phyloP scores from a whole-genome alignment of 140 eudicot species.

The Senecio squalidus region DNA sequence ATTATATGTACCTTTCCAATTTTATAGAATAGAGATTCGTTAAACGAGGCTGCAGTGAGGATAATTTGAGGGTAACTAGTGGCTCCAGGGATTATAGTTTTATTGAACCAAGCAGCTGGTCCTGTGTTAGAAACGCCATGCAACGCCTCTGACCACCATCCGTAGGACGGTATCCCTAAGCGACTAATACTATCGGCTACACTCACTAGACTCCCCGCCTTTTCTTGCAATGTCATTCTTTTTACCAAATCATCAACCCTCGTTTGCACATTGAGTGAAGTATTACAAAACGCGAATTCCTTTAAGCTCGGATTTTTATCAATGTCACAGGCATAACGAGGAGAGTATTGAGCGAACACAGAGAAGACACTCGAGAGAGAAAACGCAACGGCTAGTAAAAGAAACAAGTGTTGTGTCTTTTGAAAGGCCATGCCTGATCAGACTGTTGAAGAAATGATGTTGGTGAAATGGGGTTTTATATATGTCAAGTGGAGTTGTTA shows the following conservation, averaged over 20 bases:
- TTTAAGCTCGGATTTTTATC: slow-evolving; percentile 13
- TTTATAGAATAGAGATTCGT: slow-evolving; percentile 33
- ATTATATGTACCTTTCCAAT: slow-evolving; percentile 37
- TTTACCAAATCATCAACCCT: slow-evolving; percentile 41
- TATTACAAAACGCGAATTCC: slow-evolving; percentile 32
- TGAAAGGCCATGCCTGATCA: slow-evolving; percentile 15
- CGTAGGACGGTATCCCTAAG: slow-evolving; percentile 48
- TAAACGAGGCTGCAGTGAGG: slow-evolving; percentile 50
- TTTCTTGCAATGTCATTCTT: slow-evolving; percentile 36
- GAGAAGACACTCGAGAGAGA: neutral
- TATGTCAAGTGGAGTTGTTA: neutral
- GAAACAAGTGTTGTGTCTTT: neutral
- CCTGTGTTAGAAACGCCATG: too few species aligned
- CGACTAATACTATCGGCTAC: slow-evolving; percentile 33
- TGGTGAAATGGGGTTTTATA: slow-evolving; percentile 4
- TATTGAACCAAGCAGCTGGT: slow-evolving; percentile 33
- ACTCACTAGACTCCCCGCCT: slow-evolving; percentile 42
- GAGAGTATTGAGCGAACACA: slow-evolving; percentile 8
- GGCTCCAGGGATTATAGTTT: slow-evolving; percentile 46
- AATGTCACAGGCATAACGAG: slow-evolving; percentile 32
- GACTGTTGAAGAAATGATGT: neutral
- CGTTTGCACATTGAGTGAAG: slow-evolving; percentile 23
- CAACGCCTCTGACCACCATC: too few species aligned
- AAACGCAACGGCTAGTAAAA: neutral
- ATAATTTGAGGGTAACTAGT: slow-evolving; percentile 67